A percentile compares a stretch with the other conserved stretches of the same genome.
Evolutionary conservation across 192 early-diverging fungal genomes (phyloP).

Genomic region (Entomortierella parvispora): DNA sequence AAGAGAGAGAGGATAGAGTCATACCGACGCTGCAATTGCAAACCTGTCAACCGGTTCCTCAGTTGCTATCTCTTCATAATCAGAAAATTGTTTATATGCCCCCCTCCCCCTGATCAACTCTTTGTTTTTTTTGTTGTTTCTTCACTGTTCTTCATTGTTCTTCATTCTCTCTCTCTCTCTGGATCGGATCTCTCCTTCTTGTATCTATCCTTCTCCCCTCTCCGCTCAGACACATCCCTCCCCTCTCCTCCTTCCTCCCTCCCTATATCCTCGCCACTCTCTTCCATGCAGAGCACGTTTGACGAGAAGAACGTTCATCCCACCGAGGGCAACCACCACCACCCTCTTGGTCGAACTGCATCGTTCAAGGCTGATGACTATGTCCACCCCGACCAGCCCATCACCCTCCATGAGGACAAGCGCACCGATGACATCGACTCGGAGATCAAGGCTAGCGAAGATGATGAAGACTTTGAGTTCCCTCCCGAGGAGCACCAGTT

Average conservation of each 20-base stretch:
- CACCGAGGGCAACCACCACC: neutral
- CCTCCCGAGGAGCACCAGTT: slow-evolving; percentile 39
- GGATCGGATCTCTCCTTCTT: too few relatives aligned
- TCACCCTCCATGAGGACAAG: slow-evolving; percentile 11
- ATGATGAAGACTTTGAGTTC: slow-evolving; percentile 22
- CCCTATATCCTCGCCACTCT: neutral
- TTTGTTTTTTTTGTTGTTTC: too few relatives aligned
- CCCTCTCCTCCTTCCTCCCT: neutral
- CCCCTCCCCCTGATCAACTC: too few relatives aligned
- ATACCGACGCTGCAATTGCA: too few relatives aligned
- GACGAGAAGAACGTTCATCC: slow-evolving; percentile 7
- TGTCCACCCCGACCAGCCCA: slow-evolving; percentile 24
- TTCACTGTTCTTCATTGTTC: too few relatives aligned
- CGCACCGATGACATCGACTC: neutral
- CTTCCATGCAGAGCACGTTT: slow-evolving; percentile 1
- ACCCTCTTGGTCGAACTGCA: slow-evolving; percentile 11
- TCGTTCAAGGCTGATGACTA: slow-evolving; percentile 28
- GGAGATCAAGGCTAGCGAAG: neutral
- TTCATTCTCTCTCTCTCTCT: too few relatives aligned
- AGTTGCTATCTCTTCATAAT: too few relatives aligned
- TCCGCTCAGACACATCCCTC: neutral
- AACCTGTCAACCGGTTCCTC: too few relatives aligned
- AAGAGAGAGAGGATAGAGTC: too few relatives aligned
- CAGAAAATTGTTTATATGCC: too few relatives aligned
- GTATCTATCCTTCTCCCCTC: neutral